These are phyloP conservation scores for Diplodia sapinea DNA, from an alignment of 2,329 filamentous ascomycete species.

Conservation along the genomic window DNA sequence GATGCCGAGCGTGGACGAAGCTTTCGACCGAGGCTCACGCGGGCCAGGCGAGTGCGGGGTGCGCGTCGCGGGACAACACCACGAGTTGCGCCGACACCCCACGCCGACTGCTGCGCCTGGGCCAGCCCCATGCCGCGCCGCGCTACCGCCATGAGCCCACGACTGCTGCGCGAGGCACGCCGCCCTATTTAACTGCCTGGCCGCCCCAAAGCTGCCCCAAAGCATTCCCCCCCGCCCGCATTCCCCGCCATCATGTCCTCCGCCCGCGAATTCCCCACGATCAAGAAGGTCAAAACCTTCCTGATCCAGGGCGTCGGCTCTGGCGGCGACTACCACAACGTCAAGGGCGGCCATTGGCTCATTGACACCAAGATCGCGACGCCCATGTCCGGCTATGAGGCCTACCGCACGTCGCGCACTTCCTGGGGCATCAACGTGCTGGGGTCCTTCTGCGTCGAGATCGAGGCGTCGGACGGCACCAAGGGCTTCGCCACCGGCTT, in stretches of 20 bases:
- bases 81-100: constrained; percentile 13
- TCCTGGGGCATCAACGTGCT: constrained; percentile 96
- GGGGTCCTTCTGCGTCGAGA: constrained; percentile 88
- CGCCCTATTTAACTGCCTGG: not conserved
- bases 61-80: constrained; percentile 11
- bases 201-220: not conserved
- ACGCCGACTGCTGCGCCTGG: not conserved
- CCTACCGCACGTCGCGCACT: constrained; percentile 85
- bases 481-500: constrained; percentile 94
- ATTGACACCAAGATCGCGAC: constrained; percentile 92
- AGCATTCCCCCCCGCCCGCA: not conserved
- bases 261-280: constrained; percentile 69
- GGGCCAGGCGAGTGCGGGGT: constrained; percentile 3
- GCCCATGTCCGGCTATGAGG: constrained; percentile 86
- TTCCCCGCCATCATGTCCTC: constrained; percentile 38
- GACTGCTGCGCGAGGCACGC: not conserved
- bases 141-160: not conserved
- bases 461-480: constrained; percentile 88
- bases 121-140: constrained; percentile 2
- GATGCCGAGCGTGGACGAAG: constrained; percentile 27
- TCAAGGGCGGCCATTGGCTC: constrained; percentile 75
- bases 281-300: constrained; percentile 76
- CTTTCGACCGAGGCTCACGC: constrained; percentile 18
- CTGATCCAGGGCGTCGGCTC: constrained; percentile 68
- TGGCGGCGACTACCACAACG: constrained; percentile 92